A percentile compares a stretch with the other conserved stretches of the same genome.
Conservation (phyloP, 2,329 filamentous ascomycete species). For the Ophiosphaerella herpotricha region DNA sequence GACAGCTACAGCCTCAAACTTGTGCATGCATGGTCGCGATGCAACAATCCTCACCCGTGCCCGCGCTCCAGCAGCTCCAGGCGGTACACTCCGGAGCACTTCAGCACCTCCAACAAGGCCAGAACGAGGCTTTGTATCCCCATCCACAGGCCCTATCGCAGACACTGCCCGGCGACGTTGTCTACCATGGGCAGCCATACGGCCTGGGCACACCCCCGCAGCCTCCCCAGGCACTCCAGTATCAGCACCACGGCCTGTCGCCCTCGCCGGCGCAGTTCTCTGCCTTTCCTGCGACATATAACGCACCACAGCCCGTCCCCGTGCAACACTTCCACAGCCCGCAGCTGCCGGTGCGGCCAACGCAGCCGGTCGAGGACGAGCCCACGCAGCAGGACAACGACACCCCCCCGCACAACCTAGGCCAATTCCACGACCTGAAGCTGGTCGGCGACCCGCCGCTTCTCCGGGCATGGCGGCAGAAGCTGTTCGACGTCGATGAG, state of each 20-base stretch:
- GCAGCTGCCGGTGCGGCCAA: constrained; percentile 16
- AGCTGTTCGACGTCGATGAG: constrained; percentile 75
- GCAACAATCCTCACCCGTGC: constrained; percentile 10
- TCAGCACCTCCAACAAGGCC: constrained; percentile 36
- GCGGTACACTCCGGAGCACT: constrained; percentile 34
- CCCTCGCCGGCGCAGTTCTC: constrained; percentile 26
- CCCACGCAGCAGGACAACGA: constrained; percentile 18
- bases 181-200: constrained; percentile 23
- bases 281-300: constrained; percentile 26
- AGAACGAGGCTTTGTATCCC: constrained; percentile 28
- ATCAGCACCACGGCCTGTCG: constrained; percentile 41
- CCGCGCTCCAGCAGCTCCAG: constrained; percentile 25
- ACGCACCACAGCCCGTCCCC: constrained; percentile 26
- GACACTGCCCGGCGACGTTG: constrained; percentile 42
- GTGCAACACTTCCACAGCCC: constrained; percentile 21
- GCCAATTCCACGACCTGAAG: constrained; percentile 58
- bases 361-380: neutral
- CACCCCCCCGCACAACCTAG: constrained; percentile 52
- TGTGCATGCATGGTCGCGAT: constrained; percentile 15
- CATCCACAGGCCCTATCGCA: constrained; percentile 39
- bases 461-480: constrained; percentile 70
- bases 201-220: constrained; percentile 24
- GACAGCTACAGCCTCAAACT: neutral
- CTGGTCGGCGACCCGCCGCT: constrained; percentile 69
- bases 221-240: constrained; percentile 33